These are phyloP conservation scores for Arthroderma sp. DNA, from an alignment of 2,329 filamentous ascomycete species.

Conservation along the genomic window DNA sequence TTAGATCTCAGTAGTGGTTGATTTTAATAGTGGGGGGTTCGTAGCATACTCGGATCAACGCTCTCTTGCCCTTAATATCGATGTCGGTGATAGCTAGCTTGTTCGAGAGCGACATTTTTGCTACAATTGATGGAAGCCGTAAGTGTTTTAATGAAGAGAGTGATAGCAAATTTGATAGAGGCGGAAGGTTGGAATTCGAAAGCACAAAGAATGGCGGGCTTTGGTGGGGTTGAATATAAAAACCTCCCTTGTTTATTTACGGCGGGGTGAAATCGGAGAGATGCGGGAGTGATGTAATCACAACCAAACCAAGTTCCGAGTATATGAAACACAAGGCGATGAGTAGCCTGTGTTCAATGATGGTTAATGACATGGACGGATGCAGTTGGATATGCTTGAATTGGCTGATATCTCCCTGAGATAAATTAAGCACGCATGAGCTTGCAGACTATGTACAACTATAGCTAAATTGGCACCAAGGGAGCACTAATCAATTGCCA, in stretches of 20 bases:
- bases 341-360: not conserved
- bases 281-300: slow-evolving; percentile 4
- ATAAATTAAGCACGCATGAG: no score
- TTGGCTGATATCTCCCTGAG: not conserved
- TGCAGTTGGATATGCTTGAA: not conserved
- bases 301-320: not conserved
- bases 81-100: slow-evolving; percentile 96
- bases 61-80: slow-evolving; percentile 95
- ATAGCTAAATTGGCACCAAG: not conserved
- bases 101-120: slow-evolving; percentile 88
- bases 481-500: no score
- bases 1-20: slow-evolving; percentile 9
- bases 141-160: no score
- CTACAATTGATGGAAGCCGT: not conserved
- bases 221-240: not conserved
- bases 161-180: not conserved
- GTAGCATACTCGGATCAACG: slow-evolving; percentile 78
- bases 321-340: not conserved
- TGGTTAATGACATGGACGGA: not conserved
- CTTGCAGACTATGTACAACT: not conserved
- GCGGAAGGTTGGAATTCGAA: not conserved
- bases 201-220: not conserved
- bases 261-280: slow-evolving; percentile 6
- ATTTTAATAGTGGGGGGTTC: not conserved
- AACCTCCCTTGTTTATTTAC: not conserved